Base-by-base conservation (phyloP, 2,329 filamentous ascomycete genomes). In the Pseudocercospora fijiensis region DNA sequence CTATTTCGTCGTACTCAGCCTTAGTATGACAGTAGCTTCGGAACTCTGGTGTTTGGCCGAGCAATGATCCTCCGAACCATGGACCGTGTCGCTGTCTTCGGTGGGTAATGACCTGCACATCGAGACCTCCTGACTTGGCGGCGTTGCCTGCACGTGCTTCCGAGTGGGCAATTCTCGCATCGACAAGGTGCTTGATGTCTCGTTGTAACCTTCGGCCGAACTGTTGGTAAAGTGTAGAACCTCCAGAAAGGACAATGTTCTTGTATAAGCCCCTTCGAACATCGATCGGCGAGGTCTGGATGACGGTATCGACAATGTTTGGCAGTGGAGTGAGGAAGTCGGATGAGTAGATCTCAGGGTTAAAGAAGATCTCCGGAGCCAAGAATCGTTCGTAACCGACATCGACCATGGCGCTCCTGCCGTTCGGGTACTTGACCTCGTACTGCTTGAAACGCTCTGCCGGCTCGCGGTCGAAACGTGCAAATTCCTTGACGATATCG, bases 301-400 rank as follows among this genome's bases (percentile, higher is more conserved):
- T 99, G 68, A 98, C 95, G 62, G 90, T 90, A 76, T 99, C 95
- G 66, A 99, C 96, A 57, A 99, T 95, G 57, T 86, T 90, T 24
- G 95, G 95, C 8, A 99, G 86, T 13, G 95, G 95, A 11, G 95
- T 99, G 69, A 99, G 82, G 83, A 99, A 99, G 77, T 99, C 95
- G 70, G 94, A 98, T 66, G 92, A 96, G 85, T 98, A 98, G 74
- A 99, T 99, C 81, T 99, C 95, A 28, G 95, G 95, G 80, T 99
- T 99, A 87, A 99, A 99, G 81, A 99, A 99, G 76, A 99, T 99
- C 79, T 99, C 95, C 24, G 96, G 96, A 2, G 95, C 95, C 65
- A 99, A 84, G 85, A 99, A 99, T 33, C 95, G 90, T 79, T 99
- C 95, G 80, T 98, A 99, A 59, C 95, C 95, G 59, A 99, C 91